Evolutionary conservation across 164 flowering plant species (phyloP).

Genomic region (Cinnamomum chago): DNA sequence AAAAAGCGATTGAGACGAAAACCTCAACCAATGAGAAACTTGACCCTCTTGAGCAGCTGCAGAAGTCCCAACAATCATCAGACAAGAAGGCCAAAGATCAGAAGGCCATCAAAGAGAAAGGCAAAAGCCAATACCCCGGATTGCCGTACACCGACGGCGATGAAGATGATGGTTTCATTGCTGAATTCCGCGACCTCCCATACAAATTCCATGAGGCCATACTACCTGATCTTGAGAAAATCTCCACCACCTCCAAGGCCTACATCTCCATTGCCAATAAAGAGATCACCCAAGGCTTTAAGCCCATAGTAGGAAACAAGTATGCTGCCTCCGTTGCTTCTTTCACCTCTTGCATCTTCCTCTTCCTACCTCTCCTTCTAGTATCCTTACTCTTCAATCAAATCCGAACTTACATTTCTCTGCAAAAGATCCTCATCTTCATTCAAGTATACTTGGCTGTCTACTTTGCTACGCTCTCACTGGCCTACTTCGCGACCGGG

Average conservation of each 20-base stretch:
- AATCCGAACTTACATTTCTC: constrained; percentile 73
- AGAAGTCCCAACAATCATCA: constrained; percentile 11
- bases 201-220: constrained; percentile 58
- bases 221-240: constrained; percentile 65
- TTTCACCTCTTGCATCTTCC: constrained; percentile 48
- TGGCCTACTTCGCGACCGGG: constrained; percentile 58
- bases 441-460: constrained; percentile 75
- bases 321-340: constrained; percentile 70
- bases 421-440: constrained; percentile 74
- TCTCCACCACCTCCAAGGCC: constrained; percentile 64
- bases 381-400: constrained; percentile 61
- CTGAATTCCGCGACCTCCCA: constrained; percentile 69
- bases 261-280: constrained; percentile 63
- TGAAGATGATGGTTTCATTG: constrained; percentile 44
- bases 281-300: constrained; percentile 60
- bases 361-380: constrained; percentile 66
- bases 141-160: constrained; percentile 25
- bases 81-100: constrained; percentile 12
- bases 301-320: constrained; percentile 67
- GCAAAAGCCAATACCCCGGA: constrained; percentile 18
- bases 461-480: constrained; percentile 80
- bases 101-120: not conserved
- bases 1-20: not conserved
- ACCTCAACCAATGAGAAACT: not conserved
- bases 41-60: not conserved